Base-by-base conservation (phyloP, 345 rosid genomes). In the Pistacia vera region DNA sequence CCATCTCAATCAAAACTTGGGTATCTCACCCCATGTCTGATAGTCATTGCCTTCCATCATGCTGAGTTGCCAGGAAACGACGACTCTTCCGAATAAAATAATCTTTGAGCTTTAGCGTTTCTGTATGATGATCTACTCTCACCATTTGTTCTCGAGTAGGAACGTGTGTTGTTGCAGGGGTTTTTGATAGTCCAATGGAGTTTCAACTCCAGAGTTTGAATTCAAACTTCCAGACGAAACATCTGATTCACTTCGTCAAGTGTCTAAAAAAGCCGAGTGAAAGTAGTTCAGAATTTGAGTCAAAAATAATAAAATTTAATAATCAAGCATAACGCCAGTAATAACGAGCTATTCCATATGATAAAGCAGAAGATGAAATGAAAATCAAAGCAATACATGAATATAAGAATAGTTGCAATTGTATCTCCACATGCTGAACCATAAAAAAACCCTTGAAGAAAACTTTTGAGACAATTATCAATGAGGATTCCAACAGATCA, bases 161-260 rank as follows among this genome's bases (percentile, higher is more conserved):
- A 52, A 6, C 30, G 2, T 13, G 16, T 14, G 8, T 71, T 72
- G 13, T 11, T 30, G 36, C 48, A 44, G 25, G 3, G 75, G 41
- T 63, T 20, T 33, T 76, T 59, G 84, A 51, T 75, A 70, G 65
- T 54, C 69, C 69, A 16, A 62, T 17, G 51, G 55, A 63, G 28
- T 61, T 70, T 73, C 71, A 38, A 63, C 56, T 30, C 14, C 35
- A 8, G 33, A 11, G 66, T 18, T 68, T 75, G 76, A 41, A 65
- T 71, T 55, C 46, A 58, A 22, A 44, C 33, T 61, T 54, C 65
- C 72, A 28, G 65, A 51, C 9, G 75, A 77, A 44, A 77, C 76
- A 9, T 75, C 82, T n/a, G 68, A 80, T 71, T 78, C 80, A 85
- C 82, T 63, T 75, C 81, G 48, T 62, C 72, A 12, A 82, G 77